These are phyloP conservation scores for Pichia thaimueangensis DNA, from an alignment of 805 yeast genomes.

Conservation along the genomic window DNA sequence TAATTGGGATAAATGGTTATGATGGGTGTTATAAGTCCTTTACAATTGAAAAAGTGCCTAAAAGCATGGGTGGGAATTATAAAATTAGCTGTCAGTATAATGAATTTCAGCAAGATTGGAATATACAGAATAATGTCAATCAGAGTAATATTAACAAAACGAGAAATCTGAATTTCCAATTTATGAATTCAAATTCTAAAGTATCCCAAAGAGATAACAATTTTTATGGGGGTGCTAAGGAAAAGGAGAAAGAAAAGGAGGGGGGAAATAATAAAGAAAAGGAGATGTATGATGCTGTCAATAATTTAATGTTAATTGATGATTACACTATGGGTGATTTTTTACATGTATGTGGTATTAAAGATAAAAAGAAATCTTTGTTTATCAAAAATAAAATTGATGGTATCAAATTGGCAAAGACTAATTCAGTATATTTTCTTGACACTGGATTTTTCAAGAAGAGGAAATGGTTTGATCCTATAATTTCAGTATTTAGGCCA, in stretches of 20 bases:
- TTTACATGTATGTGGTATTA: slow-evolving; percentile 19
- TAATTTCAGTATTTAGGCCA: slow-evolving; percentile 25
- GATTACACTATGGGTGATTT: slow-evolving; percentile 17
- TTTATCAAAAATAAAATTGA: slow-evolving; percentile 23
- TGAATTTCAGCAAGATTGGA: slow-evolving; percentile 16
- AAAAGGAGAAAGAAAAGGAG: background rate
- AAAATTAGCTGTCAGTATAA: slow-evolving; percentile 14
- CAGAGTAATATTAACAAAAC: background rate
- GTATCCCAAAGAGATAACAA: background rate
- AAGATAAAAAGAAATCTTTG: slow-evolving; percentile 19
- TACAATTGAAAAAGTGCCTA: slow-evolving; percentile 20
- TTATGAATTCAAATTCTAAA: background rate
- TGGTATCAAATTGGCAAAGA: slow-evolving; percentile 28
- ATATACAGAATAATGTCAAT: slow-evolving; percentile 10
- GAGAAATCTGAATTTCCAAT: slow-evolving; percentile 5
- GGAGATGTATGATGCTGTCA: slow-evolving; percentile 1
- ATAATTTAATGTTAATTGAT: slow-evolving; percentile 8
- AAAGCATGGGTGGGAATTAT: slow-evolving; percentile 17
- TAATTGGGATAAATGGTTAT: slow-evolving; percentile 10
- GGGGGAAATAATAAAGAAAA: background rate
- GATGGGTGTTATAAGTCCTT: slow-evolving; percentile 15
- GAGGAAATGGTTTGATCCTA: slow-evolving; percentile 24
- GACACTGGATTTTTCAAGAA: slow-evolving; percentile 17
- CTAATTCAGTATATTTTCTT: slow-evolving; percentile 25
- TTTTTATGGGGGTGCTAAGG: background rate